Base-by-base conservation (phyloP, 495 filamentous ascomycete genomes). In the Penicillium goetzii region DNA sequence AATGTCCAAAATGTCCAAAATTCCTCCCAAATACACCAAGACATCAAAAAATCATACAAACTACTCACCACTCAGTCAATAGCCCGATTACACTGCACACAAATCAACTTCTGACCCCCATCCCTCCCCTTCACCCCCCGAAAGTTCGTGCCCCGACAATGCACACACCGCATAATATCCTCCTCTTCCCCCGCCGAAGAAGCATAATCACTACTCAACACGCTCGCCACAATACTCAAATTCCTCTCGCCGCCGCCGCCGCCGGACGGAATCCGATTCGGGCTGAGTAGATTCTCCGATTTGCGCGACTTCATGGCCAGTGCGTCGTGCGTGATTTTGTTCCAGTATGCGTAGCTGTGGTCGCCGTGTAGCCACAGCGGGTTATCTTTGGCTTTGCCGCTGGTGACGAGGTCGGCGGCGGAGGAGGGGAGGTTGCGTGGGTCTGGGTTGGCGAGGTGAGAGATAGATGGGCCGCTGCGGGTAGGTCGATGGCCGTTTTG, bases 271-370 rank as follows among this genome's bases (percentile, higher is more conserved):
- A 67, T 63, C 3, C 58, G 63, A 57, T 72, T 69, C 1, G 77
- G 74, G 30, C 68, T 68, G 4, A 78, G 66, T 0, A 76, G 66
- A 4, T 71, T 61, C 14, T 72, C 71, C 0, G 64, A 52, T 7
- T 71, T 63, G 32, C 69, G 71, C 19, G 74, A 72, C 12, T 65
- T 70, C 21, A 72, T 72, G 1, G 80, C 79, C 38, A 81, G 47
- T 9, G 80, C 80, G 59, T 81, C 76, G 53, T 81, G 80, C 17
- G 76, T 73, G 54, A 79, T 78, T 34, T 80, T 79, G 50, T 80
- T 82, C 78, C 84, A 86, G 64, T 79, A 86, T 8, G 80, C 77
- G 54, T 83, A 80, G 72, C 78, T 82, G 34, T 83, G 83, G 19
- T 82, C 82, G 26, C 78, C 81, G 64, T 81, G 78, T 2, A 84